Percentiles rank a stretch among this genome's conserved stretches.
Evolutionary conservation across 2,329 filamentous ascomycete species (phyloP).

Genomic region (Ascochyta lentis): DNA sequence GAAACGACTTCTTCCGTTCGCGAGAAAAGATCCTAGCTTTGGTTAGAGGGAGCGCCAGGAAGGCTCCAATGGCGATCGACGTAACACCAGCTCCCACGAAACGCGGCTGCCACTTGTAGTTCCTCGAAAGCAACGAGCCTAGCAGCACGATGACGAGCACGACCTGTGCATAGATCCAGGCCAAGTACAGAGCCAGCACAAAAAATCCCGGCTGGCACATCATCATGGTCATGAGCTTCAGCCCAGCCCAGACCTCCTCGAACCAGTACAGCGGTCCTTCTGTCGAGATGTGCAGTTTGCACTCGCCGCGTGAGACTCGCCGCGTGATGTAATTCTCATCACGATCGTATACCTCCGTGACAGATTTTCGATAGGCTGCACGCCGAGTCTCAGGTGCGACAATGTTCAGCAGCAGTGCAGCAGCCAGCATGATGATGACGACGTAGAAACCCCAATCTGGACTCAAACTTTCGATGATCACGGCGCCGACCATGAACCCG

Average conservation of each 20-base stretch:
- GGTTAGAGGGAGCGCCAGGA: constrained; percentile 74
- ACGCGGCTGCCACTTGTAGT: constrained; percentile 69
- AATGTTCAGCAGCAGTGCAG: constrained; percentile 72
- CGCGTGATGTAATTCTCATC: constrained; percentile 57
- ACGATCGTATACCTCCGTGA: constrained; percentile 63
- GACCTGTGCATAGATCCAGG: constrained; percentile 80
- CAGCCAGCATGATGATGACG: constrained; percentile 70
- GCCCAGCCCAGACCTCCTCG: constrained; percentile 75
- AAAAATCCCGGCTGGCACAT: constrained; percentile 75
- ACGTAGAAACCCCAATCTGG: constrained; percentile 80
- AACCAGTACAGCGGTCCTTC: constrained; percentile 79
- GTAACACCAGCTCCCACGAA: constrained; percentile 71
- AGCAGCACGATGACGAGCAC: constrained; percentile 74
- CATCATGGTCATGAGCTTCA: constrained; percentile 72
- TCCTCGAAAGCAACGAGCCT: constrained; percentile 72
- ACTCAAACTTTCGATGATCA: constrained; percentile 67
- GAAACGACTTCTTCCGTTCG: constrained; percentile 63
- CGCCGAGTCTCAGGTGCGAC: constrained; percentile 74
- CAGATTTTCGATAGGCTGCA: constrained; percentile 71
- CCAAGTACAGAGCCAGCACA: constrained; percentile 74
- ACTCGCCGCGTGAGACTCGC: constrained; percentile 72
- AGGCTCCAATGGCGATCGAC: constrained; percentile 70
- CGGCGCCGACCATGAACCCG: constrained; percentile 74
- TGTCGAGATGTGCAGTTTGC: constrained; percentile 76
- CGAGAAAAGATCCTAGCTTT: constrained; percentile 74